Evolutionary conservation across 148 eudicot genomes (phyloP).

Genomic region (Spergularia bocconei): DNA sequence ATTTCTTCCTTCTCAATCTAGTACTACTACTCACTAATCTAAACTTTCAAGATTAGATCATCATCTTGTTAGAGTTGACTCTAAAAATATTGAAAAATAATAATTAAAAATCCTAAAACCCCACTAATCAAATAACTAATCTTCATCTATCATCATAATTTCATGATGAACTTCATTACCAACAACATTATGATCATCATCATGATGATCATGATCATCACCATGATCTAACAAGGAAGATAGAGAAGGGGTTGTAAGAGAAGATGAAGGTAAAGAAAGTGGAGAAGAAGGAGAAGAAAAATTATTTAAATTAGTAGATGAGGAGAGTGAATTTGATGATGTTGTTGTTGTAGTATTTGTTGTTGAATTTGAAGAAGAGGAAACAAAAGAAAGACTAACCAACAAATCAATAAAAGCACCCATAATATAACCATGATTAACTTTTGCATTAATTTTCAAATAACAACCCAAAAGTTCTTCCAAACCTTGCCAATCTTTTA

Average conservation of each 20-base stretch:
- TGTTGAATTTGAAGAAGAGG: neutral
- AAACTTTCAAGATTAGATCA: conserved; percentile 8
- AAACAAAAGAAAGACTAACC: conserved; percentile 29
- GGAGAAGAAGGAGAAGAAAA: conserved; percentile 38
- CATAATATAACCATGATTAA: conserved; percentile 66
- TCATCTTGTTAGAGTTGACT: conserved; percentile 23
- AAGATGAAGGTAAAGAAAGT: conserved; percentile 42
- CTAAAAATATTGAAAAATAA: neutral
- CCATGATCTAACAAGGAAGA: conserved; percentile 45
- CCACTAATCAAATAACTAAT: neutral
- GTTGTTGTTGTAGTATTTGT: neutral
- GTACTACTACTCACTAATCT: neutral
- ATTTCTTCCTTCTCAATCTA: conserved; percentile 17
- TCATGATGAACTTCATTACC: neutral
- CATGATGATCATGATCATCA: conserved; percentile 35
- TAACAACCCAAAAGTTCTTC: conserved; percentile 69
- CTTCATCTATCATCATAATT: neutral
- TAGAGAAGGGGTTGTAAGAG: conserved; percentile 47
- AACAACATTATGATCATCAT: neutral
- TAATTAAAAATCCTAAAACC: neutral
- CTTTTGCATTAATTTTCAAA: conserved; percentile 52
- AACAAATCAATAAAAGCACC: conserved; percentile 81
- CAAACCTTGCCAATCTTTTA: conserved; percentile 58
- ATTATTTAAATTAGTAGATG: conserved; percentile 24
- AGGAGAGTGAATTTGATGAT: conserved; percentile 30